Evolutionary conservation across 2,329 filamentous ascomycete genomes (phyloP), one percentile per base, ranked within the genome.

Genomic region (Stemphylium lycopersici): DNA sequence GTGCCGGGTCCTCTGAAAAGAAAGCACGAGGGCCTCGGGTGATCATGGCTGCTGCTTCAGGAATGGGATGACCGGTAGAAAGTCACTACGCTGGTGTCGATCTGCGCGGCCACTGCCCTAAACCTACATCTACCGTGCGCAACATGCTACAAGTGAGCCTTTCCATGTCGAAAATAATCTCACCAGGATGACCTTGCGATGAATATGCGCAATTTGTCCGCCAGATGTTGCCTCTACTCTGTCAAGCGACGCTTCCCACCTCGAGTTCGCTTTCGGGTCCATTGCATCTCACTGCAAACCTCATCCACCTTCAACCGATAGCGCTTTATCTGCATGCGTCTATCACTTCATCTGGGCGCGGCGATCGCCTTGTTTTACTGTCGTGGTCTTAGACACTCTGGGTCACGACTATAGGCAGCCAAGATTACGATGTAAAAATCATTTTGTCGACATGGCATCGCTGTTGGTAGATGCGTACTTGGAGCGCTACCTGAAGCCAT

Each of bases 331-430:
- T 43, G 26, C 41, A 33, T 6, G 15, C 6, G 15, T 36, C 33
- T 15, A 36, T 36, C 15, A 15, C 13, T n/a, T n/a, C 33, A 20
- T 20, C 12, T 16, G 6, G 13, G 16, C n/a, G 6, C 41, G 15
- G 29, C 33, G 41, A 43, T 43, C 41, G 41, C 34, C 42, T 52
- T 11, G n/a, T 39, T 26, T n/a, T 2, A 16, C 48, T 18, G 16
- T 20, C 33, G 33, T 38, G 33, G 18, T 46, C 22, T 20, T 47
- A 44, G 48, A n/a, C 41, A 32, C 37, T 39, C 26, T 38, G 39
- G 34, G 48, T 31, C 24, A 32, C 41, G 18, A 26, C 18, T 40
- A 15, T 37, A 13, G 24, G 41, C 48, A 52, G 44, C 41, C 48
- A 42, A 40, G 29, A 18, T n/a, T 8, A 29, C 22, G 31, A 16